Evolutionary conservation across 2,329 filamentous ascomycete species (phyloP).

Genomic region (Rutstroemia sp.): DNA sequence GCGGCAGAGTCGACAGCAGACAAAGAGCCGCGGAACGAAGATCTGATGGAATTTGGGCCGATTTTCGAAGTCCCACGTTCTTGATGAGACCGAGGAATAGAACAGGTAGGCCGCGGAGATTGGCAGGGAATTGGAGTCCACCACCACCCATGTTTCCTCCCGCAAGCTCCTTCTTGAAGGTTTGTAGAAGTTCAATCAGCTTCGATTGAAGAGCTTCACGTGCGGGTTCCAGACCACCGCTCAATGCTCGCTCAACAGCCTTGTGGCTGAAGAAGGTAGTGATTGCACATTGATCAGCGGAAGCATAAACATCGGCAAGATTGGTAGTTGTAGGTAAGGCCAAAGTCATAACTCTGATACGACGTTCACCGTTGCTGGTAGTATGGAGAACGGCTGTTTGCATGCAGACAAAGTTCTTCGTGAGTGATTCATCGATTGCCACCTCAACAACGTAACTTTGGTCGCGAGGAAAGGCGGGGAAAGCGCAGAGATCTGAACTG

Average conservation of each 20-base stretch:
- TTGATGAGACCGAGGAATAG: slow-evolving; percentile 94
- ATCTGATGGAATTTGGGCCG: slow-evolving; percentile 88
- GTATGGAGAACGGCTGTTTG: slow-evolving; percentile 95
- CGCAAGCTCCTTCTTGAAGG: slow-evolving; percentile 93
- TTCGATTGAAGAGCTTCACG: slow-evolving; percentile 87
- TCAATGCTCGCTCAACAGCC: slow-evolving; percentile 83
- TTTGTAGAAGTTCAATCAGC: slow-evolving; percentile 84
- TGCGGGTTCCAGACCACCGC: slow-evolving; percentile 81
- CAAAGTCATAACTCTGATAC: slow-evolving; percentile 90
- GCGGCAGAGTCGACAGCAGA: slow-evolving; percentile 84
- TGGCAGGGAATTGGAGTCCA: slow-evolving; percentile 88
- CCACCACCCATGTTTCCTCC: slow-evolving; percentile 91
- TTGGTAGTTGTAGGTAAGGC: slow-evolving; percentile 88
- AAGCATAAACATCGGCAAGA: slow-evolving; percentile 86
- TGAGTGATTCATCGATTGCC: slow-evolving; percentile 90
- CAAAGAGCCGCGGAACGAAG: slow-evolving; percentile 89
- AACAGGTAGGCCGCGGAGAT: slow-evolving; percentile 79
- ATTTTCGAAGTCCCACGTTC: slow-evolving; percentile 88
- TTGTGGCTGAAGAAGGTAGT: slow-evolving; percentile 96
- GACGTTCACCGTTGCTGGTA: slow-evolving; percentile 92
- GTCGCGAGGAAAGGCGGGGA: slow-evolving; percentile 94
- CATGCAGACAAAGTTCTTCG: slow-evolving; percentile 85
- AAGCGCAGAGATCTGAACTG: slow-evolving; percentile 93
- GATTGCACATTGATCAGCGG: slow-evolving; percentile 88
- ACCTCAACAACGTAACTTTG: slow-evolving; percentile 98